These are phyloP conservation scores for Neodidymelliopsis sp. DNA, from an alignment of 2,329 filamentous ascomycete genomes.

Conservation along the genomic window DNA sequence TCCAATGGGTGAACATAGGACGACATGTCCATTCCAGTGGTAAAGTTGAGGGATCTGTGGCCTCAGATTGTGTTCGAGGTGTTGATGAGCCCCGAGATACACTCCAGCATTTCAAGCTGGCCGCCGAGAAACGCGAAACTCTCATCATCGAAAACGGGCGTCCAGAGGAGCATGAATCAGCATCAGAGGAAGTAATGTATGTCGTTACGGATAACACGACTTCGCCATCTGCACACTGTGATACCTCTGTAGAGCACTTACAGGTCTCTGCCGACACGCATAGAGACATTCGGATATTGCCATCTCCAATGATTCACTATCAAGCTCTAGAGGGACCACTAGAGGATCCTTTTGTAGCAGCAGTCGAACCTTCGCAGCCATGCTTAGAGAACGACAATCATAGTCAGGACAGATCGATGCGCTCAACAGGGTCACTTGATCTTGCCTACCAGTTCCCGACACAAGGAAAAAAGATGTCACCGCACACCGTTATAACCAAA, in stretches of 20 bases:
- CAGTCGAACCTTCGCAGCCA: constrained; percentile 2
- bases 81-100: constrained; percentile 48
- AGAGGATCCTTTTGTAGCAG: constrained; percentile 40
- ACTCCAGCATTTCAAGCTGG: constrained; percentile 52
- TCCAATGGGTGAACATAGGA: constrained; percentile 56
- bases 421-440: constrained; percentile 29
- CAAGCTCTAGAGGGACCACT: constrained; percentile 1
- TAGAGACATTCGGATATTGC: not conserved
- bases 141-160: constrained; percentile 20
- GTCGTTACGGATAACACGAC: not conserved
- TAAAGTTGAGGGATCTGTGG: constrained; percentile 54
- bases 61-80: constrained; percentile 50
- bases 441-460: constrained; percentile 39
- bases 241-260: not conserved
- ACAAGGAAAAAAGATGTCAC: not conserved
- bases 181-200: not conserved
- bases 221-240: not conserved
- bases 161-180: constrained; percentile 2
- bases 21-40: constrained; percentile 52
- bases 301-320: not conserved
- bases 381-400: not conserved
- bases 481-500: too few relatives aligned
- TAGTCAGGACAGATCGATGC: not conserved
- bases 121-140: constrained; percentile 50
- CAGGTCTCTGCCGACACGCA: not conserved